Evolutionary conservation across 805 yeast species (phyloP).

Genomic region (Ogataea degrootiae): DNA sequence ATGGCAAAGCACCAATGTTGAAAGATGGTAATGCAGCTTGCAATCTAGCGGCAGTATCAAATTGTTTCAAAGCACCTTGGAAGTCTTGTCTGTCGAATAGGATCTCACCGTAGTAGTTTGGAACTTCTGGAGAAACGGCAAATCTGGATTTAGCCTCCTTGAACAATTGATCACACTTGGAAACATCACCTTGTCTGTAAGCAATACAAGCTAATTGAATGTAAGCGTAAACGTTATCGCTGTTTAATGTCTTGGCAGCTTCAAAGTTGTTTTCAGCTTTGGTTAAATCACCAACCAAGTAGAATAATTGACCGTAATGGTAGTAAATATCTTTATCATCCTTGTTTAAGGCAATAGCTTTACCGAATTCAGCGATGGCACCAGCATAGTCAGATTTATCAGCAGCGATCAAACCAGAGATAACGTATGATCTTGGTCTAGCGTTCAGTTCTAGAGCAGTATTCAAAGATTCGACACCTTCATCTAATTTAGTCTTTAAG

Average conservation of each 20-base stretch:
- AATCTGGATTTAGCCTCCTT: conserved; percentile 65
- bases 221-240: conserved; percentile 73
- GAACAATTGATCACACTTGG: conserved; percentile 58
- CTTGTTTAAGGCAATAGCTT: conserved; percentile 66
- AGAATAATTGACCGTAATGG: conserved; percentile 90
- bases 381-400: conserved; percentile 65
- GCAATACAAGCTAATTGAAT: conserved; percentile 91
- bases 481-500: conserved; percentile 66
- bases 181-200: conserved; percentile 67
- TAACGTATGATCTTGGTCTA: conserved; percentile 76
- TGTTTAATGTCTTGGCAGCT: conserved; percentile 70
- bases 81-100: conserved; percentile 75
- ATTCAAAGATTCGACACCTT: conserved; percentile 60
- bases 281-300: conserved; percentile 68
- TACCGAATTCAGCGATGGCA: conserved; percentile 61
- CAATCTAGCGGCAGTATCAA: conserved; percentile 78
- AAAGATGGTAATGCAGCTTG: conserved; percentile 66
- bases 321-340: conserved; percentile 79
- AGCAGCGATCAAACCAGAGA: conserved; percentile 77
- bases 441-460: conserved; percentile 64
- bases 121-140: conserved; percentile 87
- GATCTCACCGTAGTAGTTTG: conserved; percentile 94
- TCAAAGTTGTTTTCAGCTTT: conserved; percentile 72
- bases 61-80: conserved; percentile 71
- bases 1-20: conserved; percentile 83